Conservation (phyloP, 2,329 filamentous ascomycete species). For the Cladosporium sp. region DNA sequence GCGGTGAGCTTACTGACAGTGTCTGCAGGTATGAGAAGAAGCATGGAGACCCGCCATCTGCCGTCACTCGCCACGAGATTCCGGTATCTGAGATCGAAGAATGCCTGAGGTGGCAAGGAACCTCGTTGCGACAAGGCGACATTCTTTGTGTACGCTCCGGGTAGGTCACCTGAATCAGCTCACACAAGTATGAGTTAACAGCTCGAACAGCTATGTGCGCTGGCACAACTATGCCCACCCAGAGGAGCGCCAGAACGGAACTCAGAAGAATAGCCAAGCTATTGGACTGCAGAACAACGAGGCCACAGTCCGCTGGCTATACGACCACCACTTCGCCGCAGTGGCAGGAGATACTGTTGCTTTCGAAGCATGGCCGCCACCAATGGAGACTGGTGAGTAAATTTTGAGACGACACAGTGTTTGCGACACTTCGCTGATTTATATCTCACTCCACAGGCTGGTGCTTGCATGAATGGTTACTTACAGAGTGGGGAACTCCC, state of each 20-base stretch:
- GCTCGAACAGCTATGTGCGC: slow-evolving; percentile 32
- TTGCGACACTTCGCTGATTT: not conserved
- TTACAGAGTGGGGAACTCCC: slow-evolving; percentile 41
- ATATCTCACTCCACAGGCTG: slow-evolving; percentile 11
- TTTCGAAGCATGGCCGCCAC: slow-evolving; percentile 36
- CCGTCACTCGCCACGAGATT: slow-evolving; percentile 51
- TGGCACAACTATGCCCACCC: slow-evolving; percentile 27
- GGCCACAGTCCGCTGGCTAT: slow-evolving; percentile 55
- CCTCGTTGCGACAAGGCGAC: slow-evolving; percentile 49
- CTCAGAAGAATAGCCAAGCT: slow-evolving; percentile 22
- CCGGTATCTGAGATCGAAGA: slow-evolving; percentile 43
- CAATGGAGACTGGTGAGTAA: slow-evolving; percentile 17
- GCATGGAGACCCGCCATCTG: slow-evolving; percentile 53
- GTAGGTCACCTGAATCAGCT: not conserved
- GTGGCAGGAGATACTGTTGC: slow-evolving; percentile 38
- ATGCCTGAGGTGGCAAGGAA: slow-evolving; percentile 25
- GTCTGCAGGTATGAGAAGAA: slow-evolving; percentile 36
- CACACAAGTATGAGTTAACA: not conserved
- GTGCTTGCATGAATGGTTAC: slow-evolving; percentile 39
- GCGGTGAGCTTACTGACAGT: not conserved
- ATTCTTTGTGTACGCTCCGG: slow-evolving; percentile 57
- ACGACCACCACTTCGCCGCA: slow-evolving; percentile 36
- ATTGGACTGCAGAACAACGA: slow-evolving; percentile 49
- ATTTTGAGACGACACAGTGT: not conserved
- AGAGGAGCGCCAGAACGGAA: slow-evolving; percentile 24